Conservation (phyloP, 2,329 filamentous ascomycete species). For the Fusarium ramigenum region DNA sequence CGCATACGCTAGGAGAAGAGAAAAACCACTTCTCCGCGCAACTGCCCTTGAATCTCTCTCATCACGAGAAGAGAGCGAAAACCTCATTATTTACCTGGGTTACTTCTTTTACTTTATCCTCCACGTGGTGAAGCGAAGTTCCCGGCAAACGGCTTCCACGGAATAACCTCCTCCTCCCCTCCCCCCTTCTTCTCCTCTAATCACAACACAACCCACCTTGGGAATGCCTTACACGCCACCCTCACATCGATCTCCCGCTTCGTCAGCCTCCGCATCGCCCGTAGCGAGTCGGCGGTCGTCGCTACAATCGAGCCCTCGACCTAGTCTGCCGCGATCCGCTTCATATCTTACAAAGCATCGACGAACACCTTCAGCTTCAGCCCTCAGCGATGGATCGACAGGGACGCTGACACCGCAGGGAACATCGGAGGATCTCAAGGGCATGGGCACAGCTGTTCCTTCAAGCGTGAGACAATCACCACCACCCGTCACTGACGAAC, state of each 20-base stretch:
- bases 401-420: constrained; percentile 58
- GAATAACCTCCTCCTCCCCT: constrained; percentile 27
- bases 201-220: constrained; percentile 41
- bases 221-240: constrained; percentile 92
- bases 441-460: constrained; percentile 46
- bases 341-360: constrained; percentile 73
- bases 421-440: constrained; percentile 61
- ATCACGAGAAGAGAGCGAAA: constrained; percentile 15
- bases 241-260: constrained; percentile 70
- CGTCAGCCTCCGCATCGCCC: constrained; percentile 66
- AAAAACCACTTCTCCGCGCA: constrained; percentile 5
- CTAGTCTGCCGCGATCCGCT: constrained; percentile 69
- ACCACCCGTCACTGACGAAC: constrained; percentile 77
- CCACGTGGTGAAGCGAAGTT: constrained; percentile 35
- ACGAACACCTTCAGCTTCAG: constrained; percentile 61
- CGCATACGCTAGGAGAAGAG: constrained; percentile 34
- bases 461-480: constrained; percentile 81
- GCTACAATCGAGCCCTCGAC: constrained; percentile 59
- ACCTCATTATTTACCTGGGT: constrained; percentile 17
- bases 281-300: constrained; percentile 68
- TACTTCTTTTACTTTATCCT: constrained; percentile 10
- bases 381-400: constrained; percentile 40
- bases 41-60: constrained; percentile 12
- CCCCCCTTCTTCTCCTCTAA: constrained; percentile 12
- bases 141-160: constrained; percentile 35